Conservation (phyloP, 345 rosid genomes). For the Citrus inodora region DNA sequence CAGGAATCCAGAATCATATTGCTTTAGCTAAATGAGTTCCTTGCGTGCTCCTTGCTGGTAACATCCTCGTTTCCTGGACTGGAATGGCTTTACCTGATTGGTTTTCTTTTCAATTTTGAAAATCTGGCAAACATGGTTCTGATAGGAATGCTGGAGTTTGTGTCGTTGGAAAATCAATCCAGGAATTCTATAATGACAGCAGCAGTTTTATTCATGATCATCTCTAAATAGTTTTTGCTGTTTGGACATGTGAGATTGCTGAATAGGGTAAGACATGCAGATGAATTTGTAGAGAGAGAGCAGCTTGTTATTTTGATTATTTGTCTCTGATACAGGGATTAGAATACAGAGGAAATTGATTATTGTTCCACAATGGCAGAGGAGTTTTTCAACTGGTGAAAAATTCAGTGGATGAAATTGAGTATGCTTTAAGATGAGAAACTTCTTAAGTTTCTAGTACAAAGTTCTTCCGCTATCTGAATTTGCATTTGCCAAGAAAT, state of each 20-base stretch:
- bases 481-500: neutral
- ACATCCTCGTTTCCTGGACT: neutral
- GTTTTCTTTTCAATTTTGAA: neutral
- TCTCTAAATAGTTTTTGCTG: neutral
- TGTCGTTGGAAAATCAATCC: neutral
- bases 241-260: neutral
- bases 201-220: neutral
- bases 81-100: neutral
- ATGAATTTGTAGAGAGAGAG: neutral
- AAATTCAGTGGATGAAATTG: neutral
- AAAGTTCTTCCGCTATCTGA: neutral
- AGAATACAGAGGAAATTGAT: neutral
- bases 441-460: neutral
- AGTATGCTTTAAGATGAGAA: neutral
- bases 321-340: neutral
- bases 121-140: neutral
- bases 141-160: neutral
- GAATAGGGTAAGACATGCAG: neutral
- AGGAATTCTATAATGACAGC: neutral
- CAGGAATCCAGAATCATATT: neutral
- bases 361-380: neutral
- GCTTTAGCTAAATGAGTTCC: slow-evolving; percentile 2
- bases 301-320: neutral
- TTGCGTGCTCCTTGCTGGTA: neutral
- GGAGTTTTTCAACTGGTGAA: neutral